These are phyloP conservation scores for Bipolaris zeicola DNA, from an alignment of 2,329 filamentous ascomycete genomes.

Conservation along the genomic window DNA sequence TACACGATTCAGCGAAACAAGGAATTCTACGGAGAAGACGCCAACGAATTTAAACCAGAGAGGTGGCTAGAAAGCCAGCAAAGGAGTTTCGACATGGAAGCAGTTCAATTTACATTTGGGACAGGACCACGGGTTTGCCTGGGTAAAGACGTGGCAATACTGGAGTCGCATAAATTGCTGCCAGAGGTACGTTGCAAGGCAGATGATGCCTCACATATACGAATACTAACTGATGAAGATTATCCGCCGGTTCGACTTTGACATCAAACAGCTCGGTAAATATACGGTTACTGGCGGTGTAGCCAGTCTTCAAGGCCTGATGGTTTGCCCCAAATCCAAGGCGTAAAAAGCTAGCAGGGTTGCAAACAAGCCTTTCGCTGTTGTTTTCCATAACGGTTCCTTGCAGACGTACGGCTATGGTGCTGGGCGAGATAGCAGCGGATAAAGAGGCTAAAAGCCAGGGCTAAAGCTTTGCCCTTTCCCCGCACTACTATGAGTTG, in stretches of 20 bases:
- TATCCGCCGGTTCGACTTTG: constrained; percentile 37
- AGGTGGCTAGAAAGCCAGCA: constrained; percentile 47
- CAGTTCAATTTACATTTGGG: constrained; percentile 39
- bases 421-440: neutral
- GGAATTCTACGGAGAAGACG: constrained; percentile 50
- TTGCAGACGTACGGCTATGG: neutral
- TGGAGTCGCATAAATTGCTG: constrained; percentile 42
- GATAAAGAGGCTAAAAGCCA: neutral
- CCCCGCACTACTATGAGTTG: neutral
- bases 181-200: constrained; percentile 35
- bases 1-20: constrained; percentile 56
- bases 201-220: neutral
- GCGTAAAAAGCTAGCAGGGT: neutral
- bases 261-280: constrained; percentile 28
- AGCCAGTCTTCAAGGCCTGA: constrained; percentile 35
- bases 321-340: constrained; percentile 18
- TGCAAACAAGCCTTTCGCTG: neutral
- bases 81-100: constrained; percentile 32
- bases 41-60: constrained; percentile 50
- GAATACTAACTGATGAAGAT: constrained; percentile 19
- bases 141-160: constrained; percentile 39
- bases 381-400: neutral
- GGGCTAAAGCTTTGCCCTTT: neutral
- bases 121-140: constrained; percentile 37
- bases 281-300: constrained; percentile 41